Evolutionary conservation across 1,284 basidiomycete genomes (phyloP).

Genomic region (Meira miltonrushii): DNA sequence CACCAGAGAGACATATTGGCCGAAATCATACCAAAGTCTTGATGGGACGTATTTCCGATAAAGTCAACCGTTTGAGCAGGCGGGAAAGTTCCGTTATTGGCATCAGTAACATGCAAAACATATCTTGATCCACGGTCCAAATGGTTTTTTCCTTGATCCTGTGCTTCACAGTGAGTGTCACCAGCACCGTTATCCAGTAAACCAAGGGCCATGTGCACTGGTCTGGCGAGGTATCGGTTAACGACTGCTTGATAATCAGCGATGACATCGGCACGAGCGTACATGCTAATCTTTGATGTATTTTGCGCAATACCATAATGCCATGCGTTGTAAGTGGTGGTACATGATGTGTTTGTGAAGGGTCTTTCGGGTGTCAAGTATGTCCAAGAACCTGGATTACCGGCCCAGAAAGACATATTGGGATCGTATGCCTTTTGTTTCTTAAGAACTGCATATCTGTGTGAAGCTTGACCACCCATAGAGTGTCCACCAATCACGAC

Average conservation of each 20-base stretch:
- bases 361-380: conserved; percentile 34
- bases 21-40: conserved; percentile 47
- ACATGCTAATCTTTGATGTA: conserved; percentile 20
- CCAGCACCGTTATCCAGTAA: conserved; percentile 42
- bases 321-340: conserved; percentile 23
- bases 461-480: conserved; percentile 41
- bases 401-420: conserved; percentile 43
- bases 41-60: conserved; percentile 41
- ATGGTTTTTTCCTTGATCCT: conserved; percentile 42
- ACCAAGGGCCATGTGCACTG: conserved; percentile 34
- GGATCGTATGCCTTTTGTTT: conserved; percentile 39
- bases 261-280: conserved; percentile 33
- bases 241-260: conserved; percentile 26
- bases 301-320: conserved; percentile 38
- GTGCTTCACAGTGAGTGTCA: conserved; percentile 44
- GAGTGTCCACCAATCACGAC: conserved; percentile 47
- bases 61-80: conserved; percentile 32
- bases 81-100: conserved; percentile 23
- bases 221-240: conserved; percentile 29
- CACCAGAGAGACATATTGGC: conserved; percentile 32
- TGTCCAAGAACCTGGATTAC: conserved; percentile 43
- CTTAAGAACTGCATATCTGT: conserved; percentile 40
- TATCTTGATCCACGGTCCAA: conserved; percentile 43
- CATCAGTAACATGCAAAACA: conserved; percentile 20
- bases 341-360: conserved; percentile 17